Evolutionary conservation across 106 monocot species (phyloP), one percentile per base, ranked within the genome.

Genomic region (Gastrodia elata): DNA sequence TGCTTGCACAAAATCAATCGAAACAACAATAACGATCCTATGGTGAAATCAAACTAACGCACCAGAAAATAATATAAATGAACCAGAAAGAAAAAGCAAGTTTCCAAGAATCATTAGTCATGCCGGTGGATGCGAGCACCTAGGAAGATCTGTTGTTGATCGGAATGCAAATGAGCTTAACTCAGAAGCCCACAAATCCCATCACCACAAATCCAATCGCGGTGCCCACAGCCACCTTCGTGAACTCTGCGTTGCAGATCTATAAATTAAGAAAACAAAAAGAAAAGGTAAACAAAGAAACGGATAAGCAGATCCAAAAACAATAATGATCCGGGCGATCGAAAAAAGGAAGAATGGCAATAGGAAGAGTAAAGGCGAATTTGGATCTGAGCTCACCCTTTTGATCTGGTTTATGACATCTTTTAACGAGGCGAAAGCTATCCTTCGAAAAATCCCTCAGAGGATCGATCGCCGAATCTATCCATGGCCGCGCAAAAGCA

Each of bases 191-290:
- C 3, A 87, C 87, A 72, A 87, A 87, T 28, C 87, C 87, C 87
- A 87, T 87, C 49, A 87, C 87, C 42, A 84, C 87, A 74, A 87
- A 87, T 25, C 87, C 87, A 58, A 87, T 87, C 64, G 87, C 87
- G 24, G 87, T 87, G 39, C 87, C 71, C 39, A 77, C 36, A 32
- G 86, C 86, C 73, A 86, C 86, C 80, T 86, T 86, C 36, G 86
- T 80, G 71, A 86, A 86, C 64, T 86, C 86, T 86, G 48, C 72
- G 74, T n/a, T 7, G 34, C 33, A 71, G 2, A 39, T 33, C 10
- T 18, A 75, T 39, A 71, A 27, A 39, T 44, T 6, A 70, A 18
- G 20, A n/a, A 52, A 52, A 7, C 52, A 9, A 9, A 22, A 52
- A 52, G 22, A n/a, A n/a, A 4, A 22, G 22, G 5, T 9, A 22